phyloP scores from a whole-genome alignment of 345 rosid species.

The Cardamine chenopodiifolia region DNA sequence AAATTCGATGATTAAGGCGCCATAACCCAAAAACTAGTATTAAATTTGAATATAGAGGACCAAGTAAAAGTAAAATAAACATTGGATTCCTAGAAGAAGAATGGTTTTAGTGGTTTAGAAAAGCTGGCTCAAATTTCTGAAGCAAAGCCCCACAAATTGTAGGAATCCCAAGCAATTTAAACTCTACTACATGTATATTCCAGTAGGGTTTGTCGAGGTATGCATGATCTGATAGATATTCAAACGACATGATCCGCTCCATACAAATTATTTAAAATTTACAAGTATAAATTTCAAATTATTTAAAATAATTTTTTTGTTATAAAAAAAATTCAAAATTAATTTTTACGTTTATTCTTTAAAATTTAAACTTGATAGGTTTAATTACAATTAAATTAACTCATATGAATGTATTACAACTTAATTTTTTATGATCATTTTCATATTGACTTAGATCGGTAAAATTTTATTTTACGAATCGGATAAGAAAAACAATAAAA shows the following conservation, averaged over 20 bases:
- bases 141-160: slow-evolving; percentile 45
- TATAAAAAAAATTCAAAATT: too few species aligned
- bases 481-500: too few species aligned
- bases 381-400: too few species aligned
- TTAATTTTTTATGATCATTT: too few species aligned
- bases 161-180: slow-evolving; percentile 67
- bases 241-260: neutral
- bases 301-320: too few species aligned
- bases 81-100: slow-evolving; percentile 69
- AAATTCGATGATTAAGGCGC: neutral
- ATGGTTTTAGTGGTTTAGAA: slow-evolving; percentile 44
- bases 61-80: slow-evolving; percentile 37
- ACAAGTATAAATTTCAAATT: neutral
- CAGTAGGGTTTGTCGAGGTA: neutral
- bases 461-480: too few species aligned
- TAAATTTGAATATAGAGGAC: slow-evolving; percentile 8
- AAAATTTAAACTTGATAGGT: too few species aligned
- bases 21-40: neutral
- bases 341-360: too few species aligned
- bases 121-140: slow-evolving; percentile 62
- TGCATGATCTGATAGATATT: neutral
- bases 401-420: too few species aligned
- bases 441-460: too few species aligned
- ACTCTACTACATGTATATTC: slow-evolving; percentile 35
- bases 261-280: too few species aligned